Evolutionary conservation across 148 eudicot species (phyloP).

Genomic region (Euryodendron excelsum): DNA sequence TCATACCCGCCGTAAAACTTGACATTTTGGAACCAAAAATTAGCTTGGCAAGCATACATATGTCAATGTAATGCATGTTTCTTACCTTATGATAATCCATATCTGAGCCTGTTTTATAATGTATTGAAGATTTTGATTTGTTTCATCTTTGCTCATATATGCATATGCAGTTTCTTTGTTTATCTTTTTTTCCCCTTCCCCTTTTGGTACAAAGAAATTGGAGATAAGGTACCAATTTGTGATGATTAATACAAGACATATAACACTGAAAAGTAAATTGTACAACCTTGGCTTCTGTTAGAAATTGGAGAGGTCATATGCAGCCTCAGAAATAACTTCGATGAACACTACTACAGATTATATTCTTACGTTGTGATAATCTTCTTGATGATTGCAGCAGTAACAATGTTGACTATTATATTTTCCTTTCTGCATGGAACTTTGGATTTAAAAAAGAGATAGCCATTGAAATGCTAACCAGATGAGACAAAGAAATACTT

Average conservation of each 20-base stretch:
- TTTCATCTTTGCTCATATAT: not conserved
- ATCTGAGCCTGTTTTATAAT: not conserved
- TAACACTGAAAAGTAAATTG: not conserved
- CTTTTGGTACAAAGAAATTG: not conserved
- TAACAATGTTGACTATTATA: not conserved
- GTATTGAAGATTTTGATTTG: not conserved
- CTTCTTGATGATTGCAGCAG: not conserved
- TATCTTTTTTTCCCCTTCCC: too few relatives aligned
- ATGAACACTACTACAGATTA: not conserved
- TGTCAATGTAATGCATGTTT: not conserved
- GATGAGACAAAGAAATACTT: not conserved
- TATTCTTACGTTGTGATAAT: not conserved
- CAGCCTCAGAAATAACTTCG: not conserved
- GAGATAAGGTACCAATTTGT: not conserved
- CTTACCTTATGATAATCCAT: not conserved
- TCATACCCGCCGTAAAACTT: too few relatives aligned
- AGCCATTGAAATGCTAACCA: not conserved
- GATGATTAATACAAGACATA: not conserved
- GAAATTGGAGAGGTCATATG: not conserved
- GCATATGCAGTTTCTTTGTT: not conserved
- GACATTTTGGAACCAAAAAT: too few relatives aligned
- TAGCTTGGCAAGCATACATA: not conserved
- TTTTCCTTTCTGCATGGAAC: not conserved
- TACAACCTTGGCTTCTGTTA: not conserved
- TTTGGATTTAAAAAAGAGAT: not conserved